These are phyloP conservation scores for Stephania yunnanensis DNA, from an alignment of 164 flowering plant genomes.

Conservation along the genomic window DNA sequence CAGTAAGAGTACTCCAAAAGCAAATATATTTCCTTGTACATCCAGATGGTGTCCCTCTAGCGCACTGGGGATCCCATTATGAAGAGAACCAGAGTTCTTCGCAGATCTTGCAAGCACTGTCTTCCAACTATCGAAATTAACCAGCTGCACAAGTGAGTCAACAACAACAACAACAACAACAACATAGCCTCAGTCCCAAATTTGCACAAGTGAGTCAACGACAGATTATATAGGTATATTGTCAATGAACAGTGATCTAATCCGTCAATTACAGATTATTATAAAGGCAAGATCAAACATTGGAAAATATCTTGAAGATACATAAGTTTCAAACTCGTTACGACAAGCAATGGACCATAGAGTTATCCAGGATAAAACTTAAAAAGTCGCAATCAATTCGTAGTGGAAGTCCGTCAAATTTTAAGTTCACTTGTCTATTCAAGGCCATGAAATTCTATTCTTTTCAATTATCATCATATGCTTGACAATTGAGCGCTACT, in stretches of 20 bases:
- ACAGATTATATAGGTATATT: not conserved
- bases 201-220: conserved; percentile 25
- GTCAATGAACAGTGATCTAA: no score
- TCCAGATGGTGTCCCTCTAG: conserved; percentile 61
- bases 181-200: no score
- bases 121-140: conserved; percentile 95
- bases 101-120: conserved; percentile 65
- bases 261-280: not conserved
- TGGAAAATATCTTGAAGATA: not conserved
- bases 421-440: not conserved
- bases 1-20: conserved; percentile 77
- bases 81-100: conserved; percentile 55
- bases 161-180: no score
- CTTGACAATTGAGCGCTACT: not conserved
- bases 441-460: not conserved
- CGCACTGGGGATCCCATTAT: conserved; percentile 54
- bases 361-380: not conserved
- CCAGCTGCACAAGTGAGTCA: conserved; percentile 47
- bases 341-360: not conserved
- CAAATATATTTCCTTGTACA: conserved; percentile 56
- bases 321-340: not conserved
- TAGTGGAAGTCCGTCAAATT: not conserved
- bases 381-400: not conserved
- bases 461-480: not conserved
- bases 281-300: not conserved